phyloP scores from a whole-genome alignment of 345 rosid species.

The Carallia brachiata region DNA sequence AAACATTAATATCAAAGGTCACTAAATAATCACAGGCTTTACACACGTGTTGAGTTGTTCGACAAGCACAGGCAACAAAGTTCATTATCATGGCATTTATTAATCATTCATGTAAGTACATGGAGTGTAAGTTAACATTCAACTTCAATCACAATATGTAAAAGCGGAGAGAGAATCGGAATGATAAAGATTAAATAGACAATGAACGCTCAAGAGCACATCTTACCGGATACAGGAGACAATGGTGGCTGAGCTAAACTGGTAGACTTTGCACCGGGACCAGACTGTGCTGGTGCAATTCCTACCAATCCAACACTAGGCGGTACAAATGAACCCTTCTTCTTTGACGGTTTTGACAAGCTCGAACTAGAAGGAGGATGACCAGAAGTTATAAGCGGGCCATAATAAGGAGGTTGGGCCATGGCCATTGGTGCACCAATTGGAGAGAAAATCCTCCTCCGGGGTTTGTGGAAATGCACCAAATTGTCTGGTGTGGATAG shows the following conservation, averaged over 20 bases:
- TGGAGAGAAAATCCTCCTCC: slow-evolving; percentile 44
- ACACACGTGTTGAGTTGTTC: neutral
- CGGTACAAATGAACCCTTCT: slow-evolving; percentile 47
- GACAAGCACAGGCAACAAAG: neutral
- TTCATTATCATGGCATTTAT: neutral
- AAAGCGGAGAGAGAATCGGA: neutral
- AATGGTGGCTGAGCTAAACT: slow-evolving; percentile 78
- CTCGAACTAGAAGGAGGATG: slow-evolving; percentile 62
- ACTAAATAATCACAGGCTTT: slow-evolving; percentile 8
- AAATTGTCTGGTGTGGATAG: slow-evolving; percentile 46
- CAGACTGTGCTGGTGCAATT: slow-evolving; percentile 66
- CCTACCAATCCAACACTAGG: slow-evolving; percentile 57
- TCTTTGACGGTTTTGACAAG: slow-evolving; percentile 62
- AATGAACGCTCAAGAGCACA: slow-evolving; percentile 4
- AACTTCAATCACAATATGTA: neutral
- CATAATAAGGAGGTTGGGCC: slow-evolving; percentile 53
- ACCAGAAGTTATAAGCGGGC: slow-evolving; percentile 49
- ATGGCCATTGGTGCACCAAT: slow-evolving; percentile 30
- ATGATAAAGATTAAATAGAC: too few relatives aligned
- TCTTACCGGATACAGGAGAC: slow-evolving; percentile 72
- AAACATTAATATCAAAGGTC: slow-evolving; percentile 10
- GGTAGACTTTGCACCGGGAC: slow-evolving; percentile 49
- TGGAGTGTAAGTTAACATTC: neutral
- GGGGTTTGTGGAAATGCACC: slow-evolving; percentile 40
- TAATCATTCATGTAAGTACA: neutral